Base-by-base conservation (phyloP, 2,329 filamentous ascomycete genomes). In the Cryoendolithus antarcticus region DNA sequence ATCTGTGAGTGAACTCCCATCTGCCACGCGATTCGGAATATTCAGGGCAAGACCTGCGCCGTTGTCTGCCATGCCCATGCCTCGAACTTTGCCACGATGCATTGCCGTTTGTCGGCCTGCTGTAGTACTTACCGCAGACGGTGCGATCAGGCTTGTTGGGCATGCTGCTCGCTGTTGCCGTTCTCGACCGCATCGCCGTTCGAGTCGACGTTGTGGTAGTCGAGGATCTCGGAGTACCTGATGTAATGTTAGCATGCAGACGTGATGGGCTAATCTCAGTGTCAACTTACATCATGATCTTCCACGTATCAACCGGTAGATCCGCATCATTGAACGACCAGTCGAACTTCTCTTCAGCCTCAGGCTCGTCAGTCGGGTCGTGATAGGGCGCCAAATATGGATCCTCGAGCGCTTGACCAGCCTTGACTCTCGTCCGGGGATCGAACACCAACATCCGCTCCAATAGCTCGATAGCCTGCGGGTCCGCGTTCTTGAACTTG, bases 281-380 rank as follows among this genome's bases (percentile, higher is more conserved):
- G 24, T 49, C 33, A 11, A 41, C 82, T 58, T 72, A 94, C 91
- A 98, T 98, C 91, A 96, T 98, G 60, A 98, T 95, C 70, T 98
- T 98, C 91, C 91, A 98, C n/a, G 88, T 94, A 59, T 98, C 91
- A 37, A 96, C 88, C 1, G 91, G 89, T 41, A 98, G 70, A 59
- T 98, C 91, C 35, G 89, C 91, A 54, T 98, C 91, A 62, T 96
- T 96, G 67, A 98, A 98, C 39, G 88, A 95, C 91, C 91, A 98
- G 61, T 98, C 91, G 55, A 98, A 98, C 67, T 94, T 95, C 70
- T 95, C 88, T 44, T 94, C 85, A 13, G 91, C 85, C 10, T 86
- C 80, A 1, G 91, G 91, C 70, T 98, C 91, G 57, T 98, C 91
- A 33, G 84, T 91, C 6, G 91, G 88, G 59, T 98, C 91, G 64